Conservation (phyloP, 2,329 filamentous ascomycete species). For the Elsinoe perseae region DNA sequence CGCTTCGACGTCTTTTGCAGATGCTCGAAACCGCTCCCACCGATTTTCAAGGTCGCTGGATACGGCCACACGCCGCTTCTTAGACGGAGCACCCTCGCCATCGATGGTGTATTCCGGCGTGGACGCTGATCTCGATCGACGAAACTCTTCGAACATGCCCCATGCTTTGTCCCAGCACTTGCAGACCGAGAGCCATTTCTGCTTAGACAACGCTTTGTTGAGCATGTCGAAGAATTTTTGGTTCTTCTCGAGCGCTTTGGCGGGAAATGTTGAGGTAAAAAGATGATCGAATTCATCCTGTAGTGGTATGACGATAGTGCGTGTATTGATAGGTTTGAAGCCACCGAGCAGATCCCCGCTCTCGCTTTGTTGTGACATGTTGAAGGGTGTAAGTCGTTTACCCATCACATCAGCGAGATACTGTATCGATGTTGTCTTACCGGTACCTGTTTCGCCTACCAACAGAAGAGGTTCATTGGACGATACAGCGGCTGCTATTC, state of each 20-base stretch:
- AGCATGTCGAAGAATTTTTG: constrained; percentile 76
- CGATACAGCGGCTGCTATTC: constrained; percentile 74
- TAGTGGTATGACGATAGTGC: constrained; percentile 77
- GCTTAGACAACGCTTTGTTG: constrained; percentile 67
- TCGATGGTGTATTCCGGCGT: constrained; percentile 38
- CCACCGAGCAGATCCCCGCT: constrained; percentile 91
- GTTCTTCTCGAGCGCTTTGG: constrained; percentile 60
- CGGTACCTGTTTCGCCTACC: constrained; percentile 97
- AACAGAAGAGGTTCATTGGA: constrained; percentile 83
- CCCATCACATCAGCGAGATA: constrained; percentile 78
- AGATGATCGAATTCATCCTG: constrained; percentile 91
- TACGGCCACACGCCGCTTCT: constrained; percentile 59
- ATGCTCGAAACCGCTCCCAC: constrained; percentile 73
- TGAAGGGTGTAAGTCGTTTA: constrained; percentile 83
- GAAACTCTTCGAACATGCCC: constrained; percentile 65
- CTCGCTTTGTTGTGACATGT: constrained; percentile 96
- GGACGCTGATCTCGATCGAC: constrained; percentile 40
- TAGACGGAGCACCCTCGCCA: constrained; percentile 42
- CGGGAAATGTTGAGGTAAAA: constrained; percentile 79
- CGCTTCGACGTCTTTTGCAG: constrained; percentile 68
- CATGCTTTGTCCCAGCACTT: constrained; percentile 84
- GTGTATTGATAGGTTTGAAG: constrained; percentile 90
- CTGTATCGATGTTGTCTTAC: constrained; percentile 94
- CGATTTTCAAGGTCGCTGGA: constrained; percentile 42
- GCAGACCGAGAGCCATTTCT: constrained; percentile 79